Evolutionary conservation across 1,284 basidiomycete species (phyloP), one percentile per base, ranked within the genome.

Genomic region (Leccinum subatratum): DNA sequence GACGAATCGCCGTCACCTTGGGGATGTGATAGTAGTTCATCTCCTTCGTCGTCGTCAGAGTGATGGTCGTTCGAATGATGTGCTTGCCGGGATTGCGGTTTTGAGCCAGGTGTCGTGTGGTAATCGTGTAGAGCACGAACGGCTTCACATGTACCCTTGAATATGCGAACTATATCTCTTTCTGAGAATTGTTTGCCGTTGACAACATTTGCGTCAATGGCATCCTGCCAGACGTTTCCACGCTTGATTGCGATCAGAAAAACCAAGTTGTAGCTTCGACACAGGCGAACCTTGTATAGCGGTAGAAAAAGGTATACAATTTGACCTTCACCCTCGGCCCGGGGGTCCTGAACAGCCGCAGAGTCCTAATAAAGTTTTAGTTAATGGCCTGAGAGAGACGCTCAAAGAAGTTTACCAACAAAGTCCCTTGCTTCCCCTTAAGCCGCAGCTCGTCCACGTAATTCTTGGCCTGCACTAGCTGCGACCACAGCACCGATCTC

Each of bases 151-250:
- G 96, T 94, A 7, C 96, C 96, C 71, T 91, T 91, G 83, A 99
- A 99, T 48, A 96, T 83, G 30, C 86, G 85, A 32, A 98, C 83
- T 81, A 98, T 93, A 64, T 95, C 91, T 69, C 86, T 84, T 79
- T 99, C 97, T 1, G 93, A 86, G 75, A 95, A 93, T 68, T 89
- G 88, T 37, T 89, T 89, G 25, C 90, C 88, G 66, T 93, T 93
- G 60, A 96, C 89, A 7, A 92, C 86, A 73, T 96, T 90, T 37
- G 89, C 83, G 70, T 94, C 94, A 73, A 99, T 98, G 51, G 89
- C 89, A 75, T 99, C 95, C 84, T 99, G 97, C n/a, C n/a, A n/a
- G 18, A 99, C 83, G 75, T 98, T 98, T 42, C 94, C 94, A 65
- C 89, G 85, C 91, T 94, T 30, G 63, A 63, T 4, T 61, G 22